Evolutionary conservation across 75 land plant species (phyloP).

Genomic region (Pinus albicaulis): DNA sequence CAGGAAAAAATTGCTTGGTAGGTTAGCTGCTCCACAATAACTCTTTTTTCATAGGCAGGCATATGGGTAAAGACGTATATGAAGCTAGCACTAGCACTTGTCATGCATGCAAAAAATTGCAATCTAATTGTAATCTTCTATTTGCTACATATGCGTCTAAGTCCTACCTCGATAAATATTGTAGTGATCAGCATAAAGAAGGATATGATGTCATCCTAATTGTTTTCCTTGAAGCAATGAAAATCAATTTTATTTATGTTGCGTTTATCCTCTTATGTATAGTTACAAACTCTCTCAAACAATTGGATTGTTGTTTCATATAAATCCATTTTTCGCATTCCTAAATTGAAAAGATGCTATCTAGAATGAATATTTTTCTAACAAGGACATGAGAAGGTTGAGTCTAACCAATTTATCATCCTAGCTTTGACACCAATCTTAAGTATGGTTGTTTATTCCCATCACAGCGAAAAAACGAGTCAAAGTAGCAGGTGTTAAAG

Average conservation of each 20-base stretch:
- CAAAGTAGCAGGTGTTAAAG: conserved; percentile 62
- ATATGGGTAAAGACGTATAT: not conserved
- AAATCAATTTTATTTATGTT: not conserved
- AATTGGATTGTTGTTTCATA: not conserved
- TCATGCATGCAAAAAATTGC: not conserved
- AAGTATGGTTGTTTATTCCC: conserved; percentile 10
- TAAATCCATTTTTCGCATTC: conserved; percentile 3
- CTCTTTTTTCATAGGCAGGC: not conserved
- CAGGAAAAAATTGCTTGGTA: conserved; percentile 20
- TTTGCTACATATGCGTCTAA: not conserved
- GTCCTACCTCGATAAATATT: not conserved
- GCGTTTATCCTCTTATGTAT: not conserved
- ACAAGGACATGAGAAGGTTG: not conserved
- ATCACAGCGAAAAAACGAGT: conserved; percentile 35
- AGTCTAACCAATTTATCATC: not conserved
- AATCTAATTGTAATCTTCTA: not conserved
- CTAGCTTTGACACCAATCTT: not conserved
- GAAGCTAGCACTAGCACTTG: not conserved
- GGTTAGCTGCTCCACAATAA: not conserved
- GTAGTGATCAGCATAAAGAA: not conserved
- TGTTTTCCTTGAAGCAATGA: not conserved
- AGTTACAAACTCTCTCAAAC: not conserved
- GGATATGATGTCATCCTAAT: not conserved
- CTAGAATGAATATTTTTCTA: not conserved
- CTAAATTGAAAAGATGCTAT: not conserved